A percentile compares a stretch with the other conserved stretches of the same genome.
Evolutionary conservation across 2,329 filamentous ascomycete species (phyloP).

Genomic region (Fusarium sp.): DNA sequence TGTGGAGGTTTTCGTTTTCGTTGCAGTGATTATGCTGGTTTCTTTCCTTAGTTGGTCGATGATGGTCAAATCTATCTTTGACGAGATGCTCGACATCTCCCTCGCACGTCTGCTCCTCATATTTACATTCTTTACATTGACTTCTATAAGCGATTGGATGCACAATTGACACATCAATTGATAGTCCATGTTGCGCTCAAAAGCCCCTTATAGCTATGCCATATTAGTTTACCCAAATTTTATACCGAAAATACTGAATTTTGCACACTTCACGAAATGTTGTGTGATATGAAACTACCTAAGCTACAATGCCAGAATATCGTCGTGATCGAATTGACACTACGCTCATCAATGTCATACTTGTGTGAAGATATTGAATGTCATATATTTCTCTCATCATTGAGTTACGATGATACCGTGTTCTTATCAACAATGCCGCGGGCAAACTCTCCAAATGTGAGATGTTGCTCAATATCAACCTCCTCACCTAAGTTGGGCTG

Average conservation of each 20-base stretch:
- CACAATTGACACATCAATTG: background rate
- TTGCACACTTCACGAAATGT: background rate
- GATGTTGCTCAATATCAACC: slow-evolving; percentile 75
- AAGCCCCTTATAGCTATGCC: background rate
- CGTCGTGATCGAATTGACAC: too few relatives aligned
- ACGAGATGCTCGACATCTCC: background rate
- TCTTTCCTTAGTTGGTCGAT: background rate
- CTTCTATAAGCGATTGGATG: background rate
- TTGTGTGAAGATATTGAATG: background rate
- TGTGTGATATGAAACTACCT: too few relatives aligned
- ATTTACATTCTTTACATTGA: background rate
- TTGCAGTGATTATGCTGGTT: slow-evolving; percentile 3
- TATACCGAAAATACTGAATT: background rate
- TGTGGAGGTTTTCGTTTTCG: background rate
- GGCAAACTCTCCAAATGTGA: slow-evolving; percentile 83
- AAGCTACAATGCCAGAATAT: too few relatives aligned
- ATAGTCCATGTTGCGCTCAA: background rate
- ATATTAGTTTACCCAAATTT: background rate
- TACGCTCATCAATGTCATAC: too few relatives aligned
- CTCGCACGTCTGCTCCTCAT: background rate
- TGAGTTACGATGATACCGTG: slow-evolving; percentile 59
- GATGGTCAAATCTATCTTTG: background rate
- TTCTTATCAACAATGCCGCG: slow-evolving; percentile 71
- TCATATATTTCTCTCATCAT: background rate
- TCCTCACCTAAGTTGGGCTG: slow-evolving; percentile 91